Percentiles rank a stretch among this genome's conserved stretches.
Evolutionary conservation across 257 asterid genomes (phyloP).

Genomic region (Solanum okadae): DNA sequence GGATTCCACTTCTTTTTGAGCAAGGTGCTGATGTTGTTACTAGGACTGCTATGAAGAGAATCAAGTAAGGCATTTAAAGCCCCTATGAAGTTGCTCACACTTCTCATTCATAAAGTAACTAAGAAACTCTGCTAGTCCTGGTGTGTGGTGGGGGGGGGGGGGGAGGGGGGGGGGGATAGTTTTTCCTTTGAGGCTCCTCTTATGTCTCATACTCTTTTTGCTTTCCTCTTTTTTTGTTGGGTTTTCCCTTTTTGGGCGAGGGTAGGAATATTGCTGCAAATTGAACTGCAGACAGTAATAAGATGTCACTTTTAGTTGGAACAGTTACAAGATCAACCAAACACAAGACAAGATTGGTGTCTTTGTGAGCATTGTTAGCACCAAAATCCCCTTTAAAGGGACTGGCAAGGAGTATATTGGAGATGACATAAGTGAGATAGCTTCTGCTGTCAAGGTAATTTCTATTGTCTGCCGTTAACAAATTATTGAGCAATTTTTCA

Average conservation of each 20-base stretch:
- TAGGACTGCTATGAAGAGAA: constrained; percentile 79
- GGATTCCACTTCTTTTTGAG: constrained; percentile 92
- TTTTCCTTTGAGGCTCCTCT: not conserved
- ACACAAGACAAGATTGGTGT: constrained; percentile 85
- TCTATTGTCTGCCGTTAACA: not conserved
- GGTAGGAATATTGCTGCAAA: not conserved
- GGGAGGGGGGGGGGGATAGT: not conserved
- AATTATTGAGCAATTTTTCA: not conserved
- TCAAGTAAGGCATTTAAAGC: constrained; percentile 44
- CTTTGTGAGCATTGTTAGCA: constrained; percentile 90
- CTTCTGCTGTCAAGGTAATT: constrained; percentile 82
- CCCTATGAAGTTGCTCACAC: not conserved
- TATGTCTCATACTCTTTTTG: not conserved
- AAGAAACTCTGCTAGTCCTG: not conserved
- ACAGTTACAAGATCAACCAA: constrained; percentile 85
- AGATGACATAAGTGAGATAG: constrained; percentile 90
- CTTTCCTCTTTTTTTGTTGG: not conserved
- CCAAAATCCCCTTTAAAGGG: constrained; percentile 90
- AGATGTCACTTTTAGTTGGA: constrained; percentile 47
- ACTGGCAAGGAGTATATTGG: constrained; percentile 95
- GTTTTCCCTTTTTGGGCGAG: not conserved
- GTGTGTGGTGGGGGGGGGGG: no score
- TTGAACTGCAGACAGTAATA: not conserved
- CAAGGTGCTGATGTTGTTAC: constrained; percentile 98
- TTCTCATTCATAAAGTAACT: not conserved